A percentile compares a stretch with the other conserved stretches of the same genome.
Evolutionary conservation across 2,329 filamentous ascomycete genomes (phyloP).

Genomic region (Taxawa tesnikishii): DNA sequence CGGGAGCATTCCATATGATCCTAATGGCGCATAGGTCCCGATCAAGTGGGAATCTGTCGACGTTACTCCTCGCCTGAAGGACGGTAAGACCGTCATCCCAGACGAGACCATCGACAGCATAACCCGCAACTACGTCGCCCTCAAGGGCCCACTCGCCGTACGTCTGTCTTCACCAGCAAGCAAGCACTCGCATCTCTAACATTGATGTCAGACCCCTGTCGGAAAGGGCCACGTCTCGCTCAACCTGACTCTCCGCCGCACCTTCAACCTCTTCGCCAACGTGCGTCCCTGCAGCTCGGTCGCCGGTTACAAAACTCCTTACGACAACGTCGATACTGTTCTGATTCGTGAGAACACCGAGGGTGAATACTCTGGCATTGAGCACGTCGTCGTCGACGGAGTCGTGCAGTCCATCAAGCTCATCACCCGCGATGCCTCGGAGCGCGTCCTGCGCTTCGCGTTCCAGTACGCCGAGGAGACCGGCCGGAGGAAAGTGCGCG

Average conservation of each 20-base stretch:
- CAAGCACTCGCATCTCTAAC: slow-evolving; percentile 4
- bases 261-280: slow-evolving; percentile 99
- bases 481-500: slow-evolving; percentile 91
- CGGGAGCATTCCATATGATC: too few relatives aligned
- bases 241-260: slow-evolving; percentile 94
- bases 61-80: slow-evolving; percentile 83
- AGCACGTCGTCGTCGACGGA: slow-evolving; percentile 94
- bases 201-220: slow-evolving; percentile 60
- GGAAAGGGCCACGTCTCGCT: slow-evolving; percentile 99
- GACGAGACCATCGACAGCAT: slow-evolving; percentile 89
- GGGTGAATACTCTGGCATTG: slow-evolving; percentile 98
- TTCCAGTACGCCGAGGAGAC: slow-evolving; percentile 96
- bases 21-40: slow-evolving; percentile 49
- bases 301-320: slow-evolving; percentile 94
- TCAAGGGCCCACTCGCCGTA: slow-evolving; percentile 96
- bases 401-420: slow-evolving; percentile 99
- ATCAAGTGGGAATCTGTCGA: slow-evolving; percentile 97
- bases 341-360: slow-evolving; percentile 99
- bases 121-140: slow-evolving; percentile 87
- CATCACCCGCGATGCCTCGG: slow-evolving; percentile 87
- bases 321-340: slow-evolving; percentile 93
- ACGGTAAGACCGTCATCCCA: slow-evolving; percentile 92
- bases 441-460: slow-evolving; percentile 91
- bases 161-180: slow-evolving; percentile 22
- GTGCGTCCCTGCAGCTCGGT: slow-evolving; percentile 95